A percentile compares a stretch with the other conserved stretches of the same genome.
Conservation (phyloP, 371 early-diverging fungal species). For the Phascolomyces articulosus region DNA sequence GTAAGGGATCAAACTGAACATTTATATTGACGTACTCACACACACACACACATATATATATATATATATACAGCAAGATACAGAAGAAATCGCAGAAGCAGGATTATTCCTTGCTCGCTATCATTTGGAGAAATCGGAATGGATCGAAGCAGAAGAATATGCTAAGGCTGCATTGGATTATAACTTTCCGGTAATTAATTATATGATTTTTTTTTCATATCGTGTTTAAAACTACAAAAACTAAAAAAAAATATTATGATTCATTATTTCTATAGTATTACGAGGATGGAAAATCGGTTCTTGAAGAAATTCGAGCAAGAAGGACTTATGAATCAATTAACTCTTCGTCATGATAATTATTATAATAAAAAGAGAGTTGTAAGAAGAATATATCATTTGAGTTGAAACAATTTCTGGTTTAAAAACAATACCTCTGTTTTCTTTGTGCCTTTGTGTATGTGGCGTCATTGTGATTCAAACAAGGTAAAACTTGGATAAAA, state of each 20-base stretch:
- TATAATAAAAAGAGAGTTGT: no score
- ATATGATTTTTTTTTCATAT: neutral
- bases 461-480: no score
- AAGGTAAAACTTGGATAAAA: no score
- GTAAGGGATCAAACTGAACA: no score
- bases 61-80: conserved; percentile 27
- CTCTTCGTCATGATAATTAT: no score
- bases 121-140: conserved; percentile 52
- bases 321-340: neutral
- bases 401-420: no score
- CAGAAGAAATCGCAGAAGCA: conserved; percentile 63
- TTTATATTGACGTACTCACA: no score
- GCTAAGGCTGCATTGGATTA: conserved; percentile 44
- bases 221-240: neutral
- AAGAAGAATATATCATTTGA: no score
- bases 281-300: conserved; percentile 46
- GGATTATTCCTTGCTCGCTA: conserved; percentile 61
- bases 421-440: no score
- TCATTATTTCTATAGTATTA: conserved; percentile 31
- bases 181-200: conserved; percentile 35
- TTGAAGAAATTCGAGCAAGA: conserved; percentile 37
- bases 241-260: no score
- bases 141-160: conserved; percentile 48
- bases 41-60: no score
- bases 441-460: no score